A percentile compares a stretch with the other conserved stretches of the same genome.
Conservation (phyloP, 1,139 yeast species). For the Suhomyces anneliseae region DNA sequence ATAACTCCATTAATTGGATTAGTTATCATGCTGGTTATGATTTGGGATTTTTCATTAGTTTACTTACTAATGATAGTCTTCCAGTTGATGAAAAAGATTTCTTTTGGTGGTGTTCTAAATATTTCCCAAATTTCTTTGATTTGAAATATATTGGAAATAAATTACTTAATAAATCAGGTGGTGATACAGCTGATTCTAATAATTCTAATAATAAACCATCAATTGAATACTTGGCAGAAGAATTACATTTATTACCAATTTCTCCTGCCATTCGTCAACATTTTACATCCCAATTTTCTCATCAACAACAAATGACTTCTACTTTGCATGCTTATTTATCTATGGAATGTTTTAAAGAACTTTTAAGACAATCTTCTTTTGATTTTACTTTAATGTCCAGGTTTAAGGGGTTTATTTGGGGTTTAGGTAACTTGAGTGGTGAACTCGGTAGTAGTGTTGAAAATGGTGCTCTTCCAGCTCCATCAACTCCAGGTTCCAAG, state of each 20-base stretch:
- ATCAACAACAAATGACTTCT: slow-evolving; percentile 46
- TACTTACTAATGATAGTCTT: slow-evolving; percentile 72
- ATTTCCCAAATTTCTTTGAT: slow-evolving; percentile 83
- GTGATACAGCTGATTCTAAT: slow-evolving; percentile 18
- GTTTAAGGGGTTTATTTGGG: slow-evolving; percentile 56
- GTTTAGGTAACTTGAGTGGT: slow-evolving; percentile 38
- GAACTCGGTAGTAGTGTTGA: slow-evolving; percentile 13
- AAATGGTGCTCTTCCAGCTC: slow-evolving; percentile 22
- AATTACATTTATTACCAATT: slow-evolving; percentile 52
- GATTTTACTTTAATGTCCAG: slow-evolving; percentile 35
- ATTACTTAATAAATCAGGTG: slow-evolving; percentile 29
- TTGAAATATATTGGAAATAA: slow-evolving; percentile 74
- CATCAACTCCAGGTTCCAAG: slow-evolving; percentile 26
- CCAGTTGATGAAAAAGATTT: slow-evolving; percentile 84
- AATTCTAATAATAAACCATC: slow-evolving; percentile 40
- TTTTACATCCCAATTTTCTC: slow-evolving; percentile 36
- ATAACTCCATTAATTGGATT: slow-evolving; percentile 77
- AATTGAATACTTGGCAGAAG: slow-evolving; percentile 56
- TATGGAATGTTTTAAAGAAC: slow-evolving; percentile 57
- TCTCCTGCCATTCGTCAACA: slow-evolving; percentile 52
- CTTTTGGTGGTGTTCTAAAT: slow-evolving; percentile 65
- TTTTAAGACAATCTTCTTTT: slow-evolving; percentile 44
- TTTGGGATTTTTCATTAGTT: slow-evolving; percentile 81
- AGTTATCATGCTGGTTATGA: slow-evolving; percentile 96
- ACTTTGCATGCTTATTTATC: slow-evolving; percentile 55